A percentile compares a stretch with the other conserved stretches of the same genome.
phyloP scores from a whole-genome alignment of 225 moss, liverwort and hornwort species.

The Polytrichum commune region DNA sequence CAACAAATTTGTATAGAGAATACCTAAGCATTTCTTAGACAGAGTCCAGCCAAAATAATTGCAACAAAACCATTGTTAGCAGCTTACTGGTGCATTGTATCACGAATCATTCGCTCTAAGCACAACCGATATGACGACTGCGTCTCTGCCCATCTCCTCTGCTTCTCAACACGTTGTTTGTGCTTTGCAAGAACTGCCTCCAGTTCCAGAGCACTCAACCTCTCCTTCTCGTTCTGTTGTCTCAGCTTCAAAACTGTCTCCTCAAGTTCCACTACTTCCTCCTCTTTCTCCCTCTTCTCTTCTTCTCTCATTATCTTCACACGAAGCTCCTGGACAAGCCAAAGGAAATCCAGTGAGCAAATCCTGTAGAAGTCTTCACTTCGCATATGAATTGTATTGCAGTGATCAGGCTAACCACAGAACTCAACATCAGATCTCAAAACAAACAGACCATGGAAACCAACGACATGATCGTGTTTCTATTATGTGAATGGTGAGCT shows the following conservation, averaged over 20 bases:
- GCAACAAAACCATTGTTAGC: not conserved
- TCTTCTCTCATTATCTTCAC: conserved; percentile 38
- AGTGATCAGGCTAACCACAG: too few species aligned
- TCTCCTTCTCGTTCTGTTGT: conserved; percentile 41
- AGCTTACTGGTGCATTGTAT: conserved; percentile 46
- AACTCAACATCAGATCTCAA: too few species aligned
- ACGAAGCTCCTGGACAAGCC: conserved; percentile 23
- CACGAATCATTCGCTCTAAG: conserved; percentile 43
- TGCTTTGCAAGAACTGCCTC: conserved; percentile 28
- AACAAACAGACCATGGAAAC: too few species aligned
- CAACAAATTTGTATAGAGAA: too few species aligned
- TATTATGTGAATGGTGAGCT: too few species aligned
- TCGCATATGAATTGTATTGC: too few species aligned
- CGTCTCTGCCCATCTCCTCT: conserved; percentile 43
- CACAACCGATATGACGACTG: conserved; percentile 42
- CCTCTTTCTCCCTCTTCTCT: conserved; percentile 34
- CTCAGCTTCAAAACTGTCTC: conserved; percentile 25
- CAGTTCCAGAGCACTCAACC: conserved; percentile 22
- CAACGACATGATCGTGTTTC: too few species aligned
- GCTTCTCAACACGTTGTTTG: conserved; percentile 40
- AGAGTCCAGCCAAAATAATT: too few species aligned
- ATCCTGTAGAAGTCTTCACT: too few species aligned
- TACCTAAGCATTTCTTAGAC: too few species aligned
- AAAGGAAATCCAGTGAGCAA: not conserved
- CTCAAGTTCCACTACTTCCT: conserved; percentile 24